Percentiles rank a stretch among this genome's conserved stretches.
Evolutionary conservation across 192 early-diverging fungal species (phyloP).

Genomic region (Tieghemiomyces parasiticus): DNA sequence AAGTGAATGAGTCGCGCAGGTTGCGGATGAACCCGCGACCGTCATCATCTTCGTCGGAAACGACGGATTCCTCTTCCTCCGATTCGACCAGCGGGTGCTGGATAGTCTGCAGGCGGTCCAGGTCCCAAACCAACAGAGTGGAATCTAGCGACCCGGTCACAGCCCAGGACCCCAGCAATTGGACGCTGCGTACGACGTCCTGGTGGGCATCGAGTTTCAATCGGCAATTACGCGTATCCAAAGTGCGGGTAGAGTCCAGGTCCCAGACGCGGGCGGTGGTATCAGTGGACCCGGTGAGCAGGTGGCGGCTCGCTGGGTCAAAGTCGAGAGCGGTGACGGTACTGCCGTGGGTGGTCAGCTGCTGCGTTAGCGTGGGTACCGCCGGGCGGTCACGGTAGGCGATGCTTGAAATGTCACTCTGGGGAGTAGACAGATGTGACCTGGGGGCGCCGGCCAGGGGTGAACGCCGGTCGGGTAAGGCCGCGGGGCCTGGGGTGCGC

Average conservation of each 20-base stretch:
- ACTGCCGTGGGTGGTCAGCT: slow-evolving; percentile 1
- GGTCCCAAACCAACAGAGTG: slow-evolving; percentile 53
- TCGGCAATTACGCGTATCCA: slow-evolving; percentile 23
- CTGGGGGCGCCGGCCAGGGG: neutral
- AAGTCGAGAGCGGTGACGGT: slow-evolving; percentile 37
- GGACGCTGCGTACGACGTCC: slow-evolving; percentile 22
- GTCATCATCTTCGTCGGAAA: slow-evolving; percentile 17
- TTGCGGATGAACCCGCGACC: slow-evolving; percentile 16
- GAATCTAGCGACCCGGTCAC: slow-evolving; percentile 49
- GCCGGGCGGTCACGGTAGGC: neutral
- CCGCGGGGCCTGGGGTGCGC: neutral
- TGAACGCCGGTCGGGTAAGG: neutral
- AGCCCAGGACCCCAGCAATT: slow-evolving; percentile 25
- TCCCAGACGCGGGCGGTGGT: slow-evolving; percentile 54
- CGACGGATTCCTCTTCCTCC: slow-evolving; percentile 8
- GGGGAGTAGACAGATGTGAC: neutral
- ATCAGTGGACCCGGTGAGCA: slow-evolving; percentile 53
- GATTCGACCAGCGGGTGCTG: slow-evolving; percentile 31
- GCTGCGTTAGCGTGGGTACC: neutral
- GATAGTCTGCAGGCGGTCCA: slow-evolving; percentile 36
- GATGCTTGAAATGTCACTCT: neutral
- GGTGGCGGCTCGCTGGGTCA: slow-evolving; percentile 32
- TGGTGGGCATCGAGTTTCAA: slow-evolving; percentile 17
- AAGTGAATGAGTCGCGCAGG: slow-evolving; percentile 20
- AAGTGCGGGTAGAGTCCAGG: slow-evolving; percentile 23